Evolutionary conservation across 805 yeast genomes (phyloP), one percentile per base, ranked within the genome.

Genomic region (Candida pini): DNA sequence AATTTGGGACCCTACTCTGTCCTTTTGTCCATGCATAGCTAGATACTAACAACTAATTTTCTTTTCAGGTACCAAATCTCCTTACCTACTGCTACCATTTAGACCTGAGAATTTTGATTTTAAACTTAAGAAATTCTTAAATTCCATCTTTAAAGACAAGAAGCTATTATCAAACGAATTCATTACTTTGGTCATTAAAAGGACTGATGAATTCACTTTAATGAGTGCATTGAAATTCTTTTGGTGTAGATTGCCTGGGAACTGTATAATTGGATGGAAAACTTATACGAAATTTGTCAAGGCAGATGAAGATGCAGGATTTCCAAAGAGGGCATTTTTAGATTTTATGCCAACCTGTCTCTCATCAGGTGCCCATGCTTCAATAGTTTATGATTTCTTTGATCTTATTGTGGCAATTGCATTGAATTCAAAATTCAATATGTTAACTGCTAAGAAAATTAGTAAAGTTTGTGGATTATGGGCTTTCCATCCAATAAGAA

Each of bases 231-330:
- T 88, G 39, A 87, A 86, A 53, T 88, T 84, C 60, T 65, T 86
- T 30, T 88, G 97, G 97, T 75, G 89, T 40, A 66, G 97, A 39
- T 59, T 89, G 15, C 90, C 90, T 7, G 81, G 79, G 36, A 73
- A 75, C 40, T 86, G 88, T 44, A 69, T 88, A 20, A 77, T 88
- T 28, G 92, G 95, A 0, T 87, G 95, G 95, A 81, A 79, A 36
- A 76, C 86, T 0, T 88, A 88, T 56, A 64, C 77, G 18, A 75
- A 78, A 37, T 88, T 81, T 54, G 78, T 71, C 45, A 64, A 71
- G 16, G 63, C 72, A 32, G 95, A 87, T 52, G 66, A 66, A 26
- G 79, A 77, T 35, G 74, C 76, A 2, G 73, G 76, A 6, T 84
- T 66, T 50, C 88, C 92, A 1, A 70, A 73, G 45, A 73, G 71